Conservation (phyloP, 179 eudicot species). For the Silene coronaria region DNA sequence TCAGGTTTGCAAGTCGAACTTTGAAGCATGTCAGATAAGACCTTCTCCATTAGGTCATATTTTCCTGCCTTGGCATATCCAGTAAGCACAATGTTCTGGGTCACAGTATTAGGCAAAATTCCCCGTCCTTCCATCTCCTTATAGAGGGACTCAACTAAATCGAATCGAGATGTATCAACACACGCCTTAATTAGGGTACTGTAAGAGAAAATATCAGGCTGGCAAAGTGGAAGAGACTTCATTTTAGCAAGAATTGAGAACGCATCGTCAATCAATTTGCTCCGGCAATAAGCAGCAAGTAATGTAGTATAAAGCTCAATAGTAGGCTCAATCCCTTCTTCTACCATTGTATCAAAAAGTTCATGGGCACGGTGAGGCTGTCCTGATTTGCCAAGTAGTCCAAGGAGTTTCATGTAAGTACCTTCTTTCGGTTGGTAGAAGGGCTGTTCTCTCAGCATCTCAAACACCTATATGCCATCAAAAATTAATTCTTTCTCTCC, state of each 20-base stretch:
- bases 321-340: constrained; percentile 74
- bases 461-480: constrained; percentile 60
- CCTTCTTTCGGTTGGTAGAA: constrained; percentile 93
- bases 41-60: constrained; percentile 79
- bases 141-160: constrained; percentile 62
- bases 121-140: constrained; percentile 59
- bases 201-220: constrained; percentile 87
- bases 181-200: constrained; percentile 81
- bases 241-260: constrained; percentile 54
- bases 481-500: constrained; percentile 1
- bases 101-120: constrained; percentile 76
- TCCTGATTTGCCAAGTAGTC: constrained; percentile 77
- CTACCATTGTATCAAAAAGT: constrained; percentile 69
- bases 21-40: constrained; percentile 68
- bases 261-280: constrained; percentile 56
- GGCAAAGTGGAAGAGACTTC: constrained; percentile 75
- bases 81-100: constrained; percentile 71
- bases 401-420: constrained; percentile 86
- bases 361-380: constrained; percentile 71
- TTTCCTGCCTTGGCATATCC: constrained; percentile 85
- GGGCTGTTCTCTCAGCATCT: constrained; percentile 78
- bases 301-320: constrained; percentile 75
- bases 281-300: constrained; percentile 79
- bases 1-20: constrained; percentile 60
- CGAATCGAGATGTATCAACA: constrained; percentile 58